Percentiles rank a stretch among this genome's conserved stretches.
Conservation (phyloP, 2,329 filamentous ascomycete species). For the Paecilomyces sp. region DNA sequence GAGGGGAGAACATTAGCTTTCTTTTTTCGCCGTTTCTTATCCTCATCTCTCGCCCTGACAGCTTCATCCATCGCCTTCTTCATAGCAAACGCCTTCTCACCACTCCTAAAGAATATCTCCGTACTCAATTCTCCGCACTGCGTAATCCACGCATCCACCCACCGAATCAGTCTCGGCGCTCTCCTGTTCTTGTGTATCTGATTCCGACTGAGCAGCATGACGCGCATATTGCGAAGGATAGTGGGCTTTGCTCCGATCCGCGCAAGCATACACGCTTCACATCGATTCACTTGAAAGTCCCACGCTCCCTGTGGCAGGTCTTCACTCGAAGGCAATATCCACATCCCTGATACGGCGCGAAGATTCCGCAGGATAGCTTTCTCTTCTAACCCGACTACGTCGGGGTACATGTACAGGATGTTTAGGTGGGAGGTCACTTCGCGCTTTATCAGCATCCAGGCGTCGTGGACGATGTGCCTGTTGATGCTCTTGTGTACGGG, state of each 20-base stretch:
- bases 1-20: background rate
- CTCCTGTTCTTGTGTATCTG: background rate
- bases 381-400: background rate
- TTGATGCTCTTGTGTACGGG: background rate
- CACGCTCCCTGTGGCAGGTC: background rate
- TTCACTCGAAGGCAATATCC: background rate
- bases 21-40: background rate
- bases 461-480: background rate
- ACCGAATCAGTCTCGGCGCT: background rate
- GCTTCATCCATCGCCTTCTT: background rate
- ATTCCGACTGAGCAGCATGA: background rate
- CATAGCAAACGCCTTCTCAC: background rate
- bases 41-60: background rate
- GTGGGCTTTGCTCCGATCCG: background rate
- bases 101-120: background rate
- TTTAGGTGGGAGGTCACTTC: background rate
- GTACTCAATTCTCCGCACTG: background rate
- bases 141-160: background rate
- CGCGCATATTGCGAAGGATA: background rate
- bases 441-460: background rate
- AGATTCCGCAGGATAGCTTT: background rate
- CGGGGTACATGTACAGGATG: background rate
- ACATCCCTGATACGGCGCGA: background rate
- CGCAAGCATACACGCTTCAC: background rate
- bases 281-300: background rate